phyloP scores from a whole-genome alignment of 164 flowering plant genomes.

The Saururus chinensis region DNA sequence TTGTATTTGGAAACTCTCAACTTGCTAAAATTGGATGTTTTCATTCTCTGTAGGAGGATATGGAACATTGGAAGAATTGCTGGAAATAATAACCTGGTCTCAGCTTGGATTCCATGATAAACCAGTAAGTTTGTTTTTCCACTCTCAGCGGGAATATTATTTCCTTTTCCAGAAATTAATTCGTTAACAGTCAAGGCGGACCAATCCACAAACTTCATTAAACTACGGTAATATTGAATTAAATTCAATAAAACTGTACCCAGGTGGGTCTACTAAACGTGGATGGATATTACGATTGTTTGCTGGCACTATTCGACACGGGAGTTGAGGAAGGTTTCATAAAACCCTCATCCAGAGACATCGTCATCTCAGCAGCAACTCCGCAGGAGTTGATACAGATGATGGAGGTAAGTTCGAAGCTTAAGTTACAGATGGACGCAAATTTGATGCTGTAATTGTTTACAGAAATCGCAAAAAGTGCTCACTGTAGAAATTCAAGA shows the following conservation, averaged over 20 bases:
- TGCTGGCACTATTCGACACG: conserved; percentile 44
- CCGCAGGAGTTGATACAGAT: conserved; percentile 28
- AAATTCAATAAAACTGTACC: conserved; percentile 1
- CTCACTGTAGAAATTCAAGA: too few species aligned
- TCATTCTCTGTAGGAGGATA: conserved; percentile 58
- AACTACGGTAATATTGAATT: neutral
- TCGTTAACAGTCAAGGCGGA: neutral
- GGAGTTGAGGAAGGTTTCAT: conserved; percentile 51
- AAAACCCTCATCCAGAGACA: conserved; percentile 22
- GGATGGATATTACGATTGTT: conserved; percentile 41
- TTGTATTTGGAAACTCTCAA: too few species aligned
- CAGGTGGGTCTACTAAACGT: conserved; percentile 45
- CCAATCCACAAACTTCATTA: neutral
- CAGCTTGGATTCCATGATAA: conserved; percentile 55
- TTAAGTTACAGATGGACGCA: neutral
- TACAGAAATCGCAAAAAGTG: too few species aligned
- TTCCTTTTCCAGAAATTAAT: neutral
- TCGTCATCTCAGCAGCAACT: conserved; percentile 28
- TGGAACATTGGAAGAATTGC: conserved; percentile 88
- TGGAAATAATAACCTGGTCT: conserved; percentile 94
- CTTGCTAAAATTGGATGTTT: neutral
- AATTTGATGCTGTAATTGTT: too few species aligned
- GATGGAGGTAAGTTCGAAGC: conserved; percentile 27
- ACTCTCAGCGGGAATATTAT: neutral
- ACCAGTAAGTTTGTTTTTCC: conserved; percentile 22